Percentiles rank a stretch among this genome's conserved stretches.
Conservation (phyloP, 1,139 yeast genomes). For the Candida sanyaensis region DNA sequence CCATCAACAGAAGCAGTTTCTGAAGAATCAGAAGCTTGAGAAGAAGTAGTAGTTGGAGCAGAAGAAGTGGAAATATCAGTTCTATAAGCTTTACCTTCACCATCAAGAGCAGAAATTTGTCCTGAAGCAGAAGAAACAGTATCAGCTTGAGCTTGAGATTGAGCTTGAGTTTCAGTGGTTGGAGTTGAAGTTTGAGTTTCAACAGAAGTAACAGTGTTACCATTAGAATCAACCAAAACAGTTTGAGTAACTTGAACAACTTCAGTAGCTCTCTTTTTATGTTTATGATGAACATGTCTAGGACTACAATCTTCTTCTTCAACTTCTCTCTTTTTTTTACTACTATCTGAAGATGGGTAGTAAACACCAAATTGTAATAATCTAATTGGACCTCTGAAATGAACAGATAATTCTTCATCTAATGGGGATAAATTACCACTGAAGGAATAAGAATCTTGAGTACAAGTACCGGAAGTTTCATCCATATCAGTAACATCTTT, state of each 20-base stretch:
- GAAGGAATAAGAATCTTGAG: constrained; percentile 52
- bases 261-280: constrained; percentile 60
- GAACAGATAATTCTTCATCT: constrained; percentile 72
- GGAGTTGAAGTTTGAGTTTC: constrained; percentile 25
- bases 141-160: constrained; percentile 5
- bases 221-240: constrained; percentile 61
- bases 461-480: constrained; percentile 50
- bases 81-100: constrained; percentile 16
- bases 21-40: constrained; percentile 29
- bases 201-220: constrained; percentile 44
- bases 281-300: constrained; percentile 60
- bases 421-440: constrained; percentile 68
- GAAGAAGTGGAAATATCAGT: constrained; percentile 22
- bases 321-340: constrained; percentile 29
- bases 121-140: constrained; percentile 24
- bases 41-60: constrained; percentile 27
- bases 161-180: constrained; percentile 21
- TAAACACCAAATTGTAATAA: constrained; percentile 68
- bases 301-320: constrained; percentile 42
- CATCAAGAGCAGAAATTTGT: constrained; percentile 4
- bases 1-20: constrained; percentile 38
- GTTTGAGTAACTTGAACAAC: constrained; percentile 75
- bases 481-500: constrained; percentile 57
- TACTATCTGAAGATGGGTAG: constrained; percentile 40
- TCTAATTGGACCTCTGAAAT: constrained; percentile 75